These are phyloP conservation scores for Martiniozyma abietophila DNA, from an alignment of 805 yeast genomes.

Conservation along the genomic window DNA sequence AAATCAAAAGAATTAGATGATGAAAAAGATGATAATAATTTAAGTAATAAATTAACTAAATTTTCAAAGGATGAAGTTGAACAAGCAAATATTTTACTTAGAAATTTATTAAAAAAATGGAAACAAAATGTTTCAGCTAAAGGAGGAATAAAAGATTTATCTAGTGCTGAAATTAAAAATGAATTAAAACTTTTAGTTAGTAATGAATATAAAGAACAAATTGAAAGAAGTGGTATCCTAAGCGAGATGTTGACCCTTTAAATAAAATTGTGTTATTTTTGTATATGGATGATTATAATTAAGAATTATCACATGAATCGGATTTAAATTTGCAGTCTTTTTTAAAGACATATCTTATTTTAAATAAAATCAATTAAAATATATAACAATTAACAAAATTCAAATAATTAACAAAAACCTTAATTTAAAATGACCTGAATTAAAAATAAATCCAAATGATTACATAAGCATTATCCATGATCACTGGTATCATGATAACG, in stretches of 20 bases:
- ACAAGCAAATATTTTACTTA: slow-evolving; percentile 46
- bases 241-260: slow-evolving; percentile 19
- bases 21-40: slow-evolving; percentile 27
- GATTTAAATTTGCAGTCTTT: too few relatives aligned
- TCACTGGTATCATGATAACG: too few relatives aligned
- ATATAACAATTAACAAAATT: too few relatives aligned
- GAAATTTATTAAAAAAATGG: slow-evolving; percentile 46
- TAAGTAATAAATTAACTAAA: slow-evolving; percentile 37
- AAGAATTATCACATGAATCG: too few relatives aligned
- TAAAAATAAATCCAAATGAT: too few relatives aligned
- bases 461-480: too few relatives aligned
- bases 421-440: too few relatives aligned
- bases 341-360: too few relatives aligned
- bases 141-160: slow-evolving; percentile 35
- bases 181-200: slow-evolving; percentile 30
- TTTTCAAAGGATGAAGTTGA: slow-evolving; percentile 44
- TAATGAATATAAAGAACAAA: slow-evolving; percentile 14
- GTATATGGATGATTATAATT: too few relatives aligned
- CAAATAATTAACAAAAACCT: too few relatives aligned
- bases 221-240: slow-evolving; percentile 14
- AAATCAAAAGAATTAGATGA: slow-evolving; percentile 81
- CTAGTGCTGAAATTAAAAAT: slow-evolving; percentile 30
- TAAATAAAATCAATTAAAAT: too few relatives aligned
- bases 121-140: slow-evolving; percentile 34
- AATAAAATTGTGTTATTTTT: too few relatives aligned